These are phyloP conservation scores for Pelargonium australe DNA, from an alignment of 441 rosid genomes.

Conservation along the genomic window DNA sequence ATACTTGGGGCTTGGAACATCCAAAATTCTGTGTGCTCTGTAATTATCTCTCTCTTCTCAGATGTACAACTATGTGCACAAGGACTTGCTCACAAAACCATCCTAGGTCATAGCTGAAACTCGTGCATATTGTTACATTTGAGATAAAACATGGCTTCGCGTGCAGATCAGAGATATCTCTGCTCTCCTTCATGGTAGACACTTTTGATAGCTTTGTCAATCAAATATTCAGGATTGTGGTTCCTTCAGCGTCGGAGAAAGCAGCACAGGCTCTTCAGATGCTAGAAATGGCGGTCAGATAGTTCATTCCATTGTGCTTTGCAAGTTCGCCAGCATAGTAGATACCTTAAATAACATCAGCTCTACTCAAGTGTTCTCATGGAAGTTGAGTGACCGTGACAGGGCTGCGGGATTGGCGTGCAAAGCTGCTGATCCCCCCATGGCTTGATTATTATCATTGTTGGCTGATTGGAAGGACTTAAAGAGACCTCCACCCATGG, in stretches of 20 bases:
- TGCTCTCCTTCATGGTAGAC: neutral
- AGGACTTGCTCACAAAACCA: neutral
- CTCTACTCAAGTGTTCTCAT: conserved; percentile 18
- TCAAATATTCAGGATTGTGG: neutral
- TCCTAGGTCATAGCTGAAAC: neutral
- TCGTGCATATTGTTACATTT: neutral
- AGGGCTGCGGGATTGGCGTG: conserved; percentile 59
- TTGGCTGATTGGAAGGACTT: conserved; percentile 20
- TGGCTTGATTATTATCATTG: conserved; percentile 31
- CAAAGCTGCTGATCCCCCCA: conserved; percentile 29
- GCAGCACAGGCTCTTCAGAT: neutral
- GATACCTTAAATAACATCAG: neutral
- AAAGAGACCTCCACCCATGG: conserved; percentile 22
- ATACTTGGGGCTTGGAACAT: neutral
- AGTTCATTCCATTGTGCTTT: neutral
- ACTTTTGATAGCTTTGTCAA: neutral
- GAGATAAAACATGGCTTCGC: neutral
- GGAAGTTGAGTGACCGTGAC: conserved; percentile 48
- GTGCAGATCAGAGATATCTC: neutral
- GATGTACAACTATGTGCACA: neutral
- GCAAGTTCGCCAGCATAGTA: neutral
- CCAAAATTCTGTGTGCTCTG: neutral
- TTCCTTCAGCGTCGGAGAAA: neutral
- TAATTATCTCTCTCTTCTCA: too few relatives aligned
- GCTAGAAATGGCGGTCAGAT: too few relatives aligned